Conservation (phyloP, 108 stramenopile species). For the Discostella stelligeroides region DNA sequence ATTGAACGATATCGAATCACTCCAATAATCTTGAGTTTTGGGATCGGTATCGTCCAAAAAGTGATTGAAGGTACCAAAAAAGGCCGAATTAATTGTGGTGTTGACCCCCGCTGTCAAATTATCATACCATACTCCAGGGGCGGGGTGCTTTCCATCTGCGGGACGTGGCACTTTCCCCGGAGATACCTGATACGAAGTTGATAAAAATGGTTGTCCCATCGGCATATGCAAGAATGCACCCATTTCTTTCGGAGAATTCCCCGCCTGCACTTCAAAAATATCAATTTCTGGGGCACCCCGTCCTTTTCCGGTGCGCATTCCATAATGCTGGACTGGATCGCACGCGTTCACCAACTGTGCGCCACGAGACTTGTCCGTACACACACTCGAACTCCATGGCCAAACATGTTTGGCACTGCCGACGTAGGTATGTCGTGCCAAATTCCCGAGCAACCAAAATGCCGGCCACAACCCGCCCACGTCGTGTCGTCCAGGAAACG, state of each 20-base stretch:
- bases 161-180: slow-evolving; percentile 79
- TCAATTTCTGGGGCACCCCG: slow-evolving; percentile 98
- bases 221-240: slow-evolving; percentile 67
- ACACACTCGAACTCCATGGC: slow-evolving; percentile 77
- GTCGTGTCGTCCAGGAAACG: slow-evolving; percentile 80
- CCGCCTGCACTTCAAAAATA: slow-evolving; percentile 92
- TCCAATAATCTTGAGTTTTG: slow-evolving; percentile 83
- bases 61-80: slow-evolving; percentile 93
- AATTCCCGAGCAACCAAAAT: slow-evolving; percentile 96
- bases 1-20: slow-evolving; percentile 94
- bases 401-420: slow-evolving; percentile 88
- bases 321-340: slow-evolving; percentile 83
- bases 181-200: slow-evolving; percentile 84
- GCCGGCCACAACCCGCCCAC: slow-evolving; percentile 98
- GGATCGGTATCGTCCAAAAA: slow-evolving; percentile 75
- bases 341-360: slow-evolving; percentile 84
- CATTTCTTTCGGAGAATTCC: slow-evolving; percentile 60
- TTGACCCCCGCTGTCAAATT: slow-evolving; percentile 80
- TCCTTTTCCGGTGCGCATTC: slow-evolving; percentile 74
- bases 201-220: slow-evolving; percentile 90
- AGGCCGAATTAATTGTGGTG: slow-evolving; percentile 85
- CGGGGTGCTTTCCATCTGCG: slow-evolving; percentile 82
- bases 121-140: slow-evolving; percentile 91
- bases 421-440: slow-evolving; percentile 96
- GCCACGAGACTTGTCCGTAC: slow-evolving; percentile 56